These are phyloP conservation scores for Anthoceros angustus DNA, from an alignment of 225 moss, liverwort and hornwort species.

Conservation along the genomic window DNA sequence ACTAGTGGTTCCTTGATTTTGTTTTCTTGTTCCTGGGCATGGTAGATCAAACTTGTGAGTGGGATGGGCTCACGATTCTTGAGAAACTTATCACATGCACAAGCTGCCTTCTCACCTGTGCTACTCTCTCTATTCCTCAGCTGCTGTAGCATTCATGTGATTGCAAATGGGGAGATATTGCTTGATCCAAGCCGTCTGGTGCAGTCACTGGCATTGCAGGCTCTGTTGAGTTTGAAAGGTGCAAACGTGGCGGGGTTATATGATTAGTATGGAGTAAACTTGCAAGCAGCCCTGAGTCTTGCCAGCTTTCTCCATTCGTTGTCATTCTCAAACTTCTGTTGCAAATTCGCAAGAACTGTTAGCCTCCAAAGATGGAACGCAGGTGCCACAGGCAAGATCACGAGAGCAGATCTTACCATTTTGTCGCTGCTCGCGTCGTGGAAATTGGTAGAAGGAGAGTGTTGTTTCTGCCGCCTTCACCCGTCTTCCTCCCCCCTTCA, in stretches of 20 bases:
- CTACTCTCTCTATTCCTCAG: no score
- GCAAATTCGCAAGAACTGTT: conserved; percentile 26
- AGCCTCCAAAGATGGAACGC: not conserved
- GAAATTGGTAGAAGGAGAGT: conserved; percentile 76
- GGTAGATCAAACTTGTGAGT: conserved; percentile 5
- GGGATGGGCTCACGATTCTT: not conserved
- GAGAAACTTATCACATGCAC: no score
- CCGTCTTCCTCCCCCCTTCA: conserved; percentile 47
- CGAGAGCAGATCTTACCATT: conserved; percentile 31
- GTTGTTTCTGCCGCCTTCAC: conserved; percentile 24
- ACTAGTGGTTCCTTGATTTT: not conserved
- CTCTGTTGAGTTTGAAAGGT: no score
- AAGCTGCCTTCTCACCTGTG: no score
- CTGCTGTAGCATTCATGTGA: conserved; percentile 66
- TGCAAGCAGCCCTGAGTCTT: conserved; percentile 69
- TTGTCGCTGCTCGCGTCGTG: conserved; percentile 67
- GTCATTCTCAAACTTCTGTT: conserved; percentile 68
- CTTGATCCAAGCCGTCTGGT: conserved; percentile 82
- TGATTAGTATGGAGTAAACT: conserved; percentile 81
- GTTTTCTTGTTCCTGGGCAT: not conserved
- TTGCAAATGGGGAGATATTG: conserved; percentile 46
- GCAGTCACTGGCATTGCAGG: no score
- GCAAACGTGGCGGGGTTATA: no score
- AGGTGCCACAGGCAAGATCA: not conserved
- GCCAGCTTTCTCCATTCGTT: conserved; percentile 84